These are phyloP conservation scores for Echium plantagineum DNA, from an alignment of 257 asterid genomes.

Conservation along the genomic window DNA sequence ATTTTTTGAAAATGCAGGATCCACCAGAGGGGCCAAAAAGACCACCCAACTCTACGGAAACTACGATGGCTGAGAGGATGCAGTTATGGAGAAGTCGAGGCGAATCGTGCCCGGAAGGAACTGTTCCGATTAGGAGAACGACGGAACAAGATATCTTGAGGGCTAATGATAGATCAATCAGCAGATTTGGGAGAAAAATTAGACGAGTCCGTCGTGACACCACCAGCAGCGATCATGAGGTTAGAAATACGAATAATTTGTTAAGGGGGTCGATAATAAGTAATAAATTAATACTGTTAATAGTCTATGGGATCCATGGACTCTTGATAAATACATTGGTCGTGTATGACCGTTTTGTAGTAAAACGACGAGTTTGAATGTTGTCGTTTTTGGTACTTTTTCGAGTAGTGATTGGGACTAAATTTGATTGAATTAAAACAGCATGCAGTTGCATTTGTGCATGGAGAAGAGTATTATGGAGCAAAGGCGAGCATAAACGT, in stretches of 20 bases:
- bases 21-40: conserved; percentile 80
- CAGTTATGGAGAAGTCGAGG: conserved; percentile 62
- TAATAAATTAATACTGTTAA: no score
- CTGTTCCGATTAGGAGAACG: conserved; percentile 70
- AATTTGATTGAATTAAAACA: conserved; percentile 9
- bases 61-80: conserved; percentile 18
- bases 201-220: conserved; percentile 55
- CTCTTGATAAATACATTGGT: no score
- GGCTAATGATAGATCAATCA: conserved; percentile 25
- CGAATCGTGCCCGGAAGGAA: conserved; percentile 70
- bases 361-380: no score
- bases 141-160: conserved; percentile 59
- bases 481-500: conserved; percentile 90
- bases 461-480: conserved; percentile 76
- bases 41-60: conserved; percentile 18
- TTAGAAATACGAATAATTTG: no score
- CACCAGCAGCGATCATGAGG: conserved; percentile 82
- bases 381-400: no score
- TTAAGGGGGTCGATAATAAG: no score
- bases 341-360: no score
- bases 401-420: no score
- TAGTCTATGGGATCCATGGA: no score
- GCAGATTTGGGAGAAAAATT: conserved; percentile 69
- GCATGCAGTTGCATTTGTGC: conserved; percentile 94
- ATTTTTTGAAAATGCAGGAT: conserved; percentile 35